phyloP scores from a whole-genome alignment of 2,329 filamentous ascomycete species.

The Furcasterigmium furcatum region DNA sequence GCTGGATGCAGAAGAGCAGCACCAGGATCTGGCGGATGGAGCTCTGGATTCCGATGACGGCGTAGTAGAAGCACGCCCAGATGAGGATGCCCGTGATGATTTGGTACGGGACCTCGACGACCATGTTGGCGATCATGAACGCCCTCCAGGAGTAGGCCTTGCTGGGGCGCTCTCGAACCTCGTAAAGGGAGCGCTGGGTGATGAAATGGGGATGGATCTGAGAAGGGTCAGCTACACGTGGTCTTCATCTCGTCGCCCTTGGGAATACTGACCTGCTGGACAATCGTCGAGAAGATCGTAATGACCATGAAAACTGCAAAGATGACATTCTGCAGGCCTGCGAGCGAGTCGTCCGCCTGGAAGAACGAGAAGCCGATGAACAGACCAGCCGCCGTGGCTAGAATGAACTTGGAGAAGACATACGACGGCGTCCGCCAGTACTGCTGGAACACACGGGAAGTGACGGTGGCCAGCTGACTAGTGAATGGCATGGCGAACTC shows the following conservation, averaged over 20 bases:
- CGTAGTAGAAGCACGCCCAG: conserved; percentile 68
- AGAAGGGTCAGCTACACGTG: conserved; percentile 5
- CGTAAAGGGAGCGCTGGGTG: conserved; percentile 70
- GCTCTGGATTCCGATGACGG: conserved; percentile 45
- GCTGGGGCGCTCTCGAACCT: conserved; percentile 71
- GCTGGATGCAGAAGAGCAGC: conserved; percentile 60
- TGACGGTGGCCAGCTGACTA: conserved; percentile 63
- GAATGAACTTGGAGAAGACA: conserved; percentile 67
- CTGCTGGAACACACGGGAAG: conserved; percentile 70
- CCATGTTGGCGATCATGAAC: conserved; percentile 68
- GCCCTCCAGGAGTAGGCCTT: conserved; percentile 75
- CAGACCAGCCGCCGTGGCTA: conserved; percentile 57
- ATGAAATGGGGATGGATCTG: conserved; percentile 76
- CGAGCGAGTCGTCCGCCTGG: conserved; percentile 46
- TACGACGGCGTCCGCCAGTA: conserved; percentile 81
- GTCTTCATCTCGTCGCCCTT: too few relatives aligned
- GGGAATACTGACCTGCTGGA: conserved; percentile 64
- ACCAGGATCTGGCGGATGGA: conserved; percentile 61
- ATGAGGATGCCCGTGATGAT: conserved; percentile 60
- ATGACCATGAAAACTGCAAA: conserved; percentile 74
- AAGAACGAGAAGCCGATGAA: conserved; percentile 78
- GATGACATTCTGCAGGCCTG: conserved; percentile 72
- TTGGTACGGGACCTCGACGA: conserved; percentile 73
- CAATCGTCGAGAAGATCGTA: conserved; percentile 69
- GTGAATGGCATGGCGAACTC: conserved; percentile 78